Evolutionary conservation across 1,284 basidiomycete genomes (phyloP).

Genomic region (Cryptococcus jaspeensis): DNA sequence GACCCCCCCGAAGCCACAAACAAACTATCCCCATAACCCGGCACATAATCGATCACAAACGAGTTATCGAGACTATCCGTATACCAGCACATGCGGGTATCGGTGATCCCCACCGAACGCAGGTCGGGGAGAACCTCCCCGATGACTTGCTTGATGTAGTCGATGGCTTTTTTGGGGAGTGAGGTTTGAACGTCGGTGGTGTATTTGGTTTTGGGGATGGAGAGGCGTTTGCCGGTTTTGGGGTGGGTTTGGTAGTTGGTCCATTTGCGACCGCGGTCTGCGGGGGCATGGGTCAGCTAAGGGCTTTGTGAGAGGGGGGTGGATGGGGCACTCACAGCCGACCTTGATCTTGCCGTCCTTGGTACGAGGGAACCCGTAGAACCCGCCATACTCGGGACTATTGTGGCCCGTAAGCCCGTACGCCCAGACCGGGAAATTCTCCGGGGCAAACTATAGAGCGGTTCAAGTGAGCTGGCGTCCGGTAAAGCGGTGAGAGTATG

Average conservation of each 20-base stretch:
- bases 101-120: slow-evolving; percentile 24
- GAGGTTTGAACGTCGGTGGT: slow-evolving; percentile 14
- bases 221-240: slow-evolving; percentile 22
- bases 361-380: slow-evolving; percentile 34
- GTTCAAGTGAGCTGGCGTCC: background rate
- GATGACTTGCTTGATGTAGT: slow-evolving; percentile 22
- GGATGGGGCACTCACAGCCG: slow-evolving; percentile 17
- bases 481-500: background rate
- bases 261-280: slow-evolving; percentile 26
- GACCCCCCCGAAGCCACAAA: slow-evolving; percentile 31
- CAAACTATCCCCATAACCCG: slow-evolving; percentile 21
- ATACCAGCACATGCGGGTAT: slow-evolving; percentile 38
- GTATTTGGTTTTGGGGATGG: slow-evolving; percentile 26
- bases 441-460: slow-evolving; percentile 19
- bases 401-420: slow-evolving; percentile 23
- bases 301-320: background rate
- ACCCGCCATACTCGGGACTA: slow-evolving; percentile 24
- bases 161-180: slow-evolving; percentile 25
- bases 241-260: slow-evolving; percentile 30
- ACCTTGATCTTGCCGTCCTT: slow-evolving; percentile 30
- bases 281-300: background rate
- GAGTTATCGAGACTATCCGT: slow-evolving; percentile 32
- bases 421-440: slow-evolving; percentile 28
- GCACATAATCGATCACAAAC: slow-evolving; percentile 33
- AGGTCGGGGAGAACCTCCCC: slow-evolving; percentile 25